Evolutionary conservation across 1,139 yeast species (phyloP).

Genomic region (Candida gigantensis): DNA sequence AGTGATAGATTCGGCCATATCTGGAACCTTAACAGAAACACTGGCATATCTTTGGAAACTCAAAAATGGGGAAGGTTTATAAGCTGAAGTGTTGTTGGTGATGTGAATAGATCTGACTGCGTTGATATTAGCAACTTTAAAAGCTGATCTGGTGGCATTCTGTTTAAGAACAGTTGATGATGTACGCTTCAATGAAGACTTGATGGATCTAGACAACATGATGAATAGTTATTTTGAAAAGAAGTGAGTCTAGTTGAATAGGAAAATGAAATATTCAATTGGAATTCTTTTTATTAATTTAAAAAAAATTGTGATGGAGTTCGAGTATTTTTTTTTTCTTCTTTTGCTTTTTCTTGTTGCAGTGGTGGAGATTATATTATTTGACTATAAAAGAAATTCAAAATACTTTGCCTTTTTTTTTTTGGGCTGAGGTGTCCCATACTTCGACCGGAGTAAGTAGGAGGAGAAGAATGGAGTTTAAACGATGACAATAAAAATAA

Average conservation of each 20-base stretch:
- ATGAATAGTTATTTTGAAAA: neutral
- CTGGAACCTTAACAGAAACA: conserved; percentile 83
- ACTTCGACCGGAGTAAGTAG: no score
- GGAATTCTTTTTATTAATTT: neutral
- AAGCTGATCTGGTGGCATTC: conserved; percentile 8
- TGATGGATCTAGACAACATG: conserved; percentile 20
- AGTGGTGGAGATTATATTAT: no score
- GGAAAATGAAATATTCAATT: neutral
- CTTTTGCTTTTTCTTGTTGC: neutral
- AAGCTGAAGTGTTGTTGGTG: conserved; percentile 1
- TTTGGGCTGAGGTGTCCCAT: no score
- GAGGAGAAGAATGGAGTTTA: no score
- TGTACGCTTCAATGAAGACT: conserved; percentile 18
- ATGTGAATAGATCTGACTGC: conserved; percentile 14
- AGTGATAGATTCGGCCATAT: conserved; percentile 97
- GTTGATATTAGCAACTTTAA: conserved; percentile 13
- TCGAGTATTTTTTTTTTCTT: neutral
- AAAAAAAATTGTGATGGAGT: neutral
- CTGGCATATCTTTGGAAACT: conserved; percentile 43
- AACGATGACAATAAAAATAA: no score
- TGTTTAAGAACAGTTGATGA: conserved; percentile 11
- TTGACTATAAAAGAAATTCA: no score
- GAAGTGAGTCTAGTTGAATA: conserved; percentile 1
- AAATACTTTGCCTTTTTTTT: no score
- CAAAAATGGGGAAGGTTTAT: conserved; percentile 11